Base-by-base conservation (phyloP, 2,329 filamentous ascomycete species). In the Epichloe elymi region DNA sequence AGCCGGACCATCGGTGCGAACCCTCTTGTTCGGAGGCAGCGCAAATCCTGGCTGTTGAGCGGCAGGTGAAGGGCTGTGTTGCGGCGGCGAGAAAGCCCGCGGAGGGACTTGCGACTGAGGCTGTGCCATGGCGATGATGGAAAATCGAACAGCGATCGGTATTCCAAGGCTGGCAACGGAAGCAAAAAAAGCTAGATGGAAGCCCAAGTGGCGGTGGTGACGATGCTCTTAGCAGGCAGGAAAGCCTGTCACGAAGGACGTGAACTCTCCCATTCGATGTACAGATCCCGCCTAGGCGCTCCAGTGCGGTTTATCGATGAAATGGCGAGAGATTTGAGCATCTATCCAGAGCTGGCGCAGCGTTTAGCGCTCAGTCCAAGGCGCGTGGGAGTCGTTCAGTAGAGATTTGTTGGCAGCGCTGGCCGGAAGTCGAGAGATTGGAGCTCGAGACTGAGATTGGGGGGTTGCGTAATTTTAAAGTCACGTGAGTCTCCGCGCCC, bases 11-110 rank as follows among this genome's bases (percentile, higher is more conserved):
- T 83, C 64, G 78, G 83, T 64, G 54, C 65, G 61, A 30, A 63
- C 59, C 60, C 86, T 79, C 70, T 93, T 91, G 53, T 78, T 79
- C 15, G 86, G 82, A 46, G 85, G 85, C 46, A 83, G 78, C 53
- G 66, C 62, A 59, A 67, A 84, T 49, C 67, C 69, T 15, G 74
- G 69, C 56, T 78, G 75, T 35, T 75, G 72, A 20, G 75, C 70
- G 47, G 72, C 76, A 43, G 83, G 81, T 23, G 83, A 83, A 23
- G 81, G 75, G 37, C 76, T 74, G 46, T 75, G 75, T 52, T 79
- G 82, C 33, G 78, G 75, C 57, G 80, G 80, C 55, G 82, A 83
- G 66, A 79, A 86, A 50, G 74, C 69, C 57, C 75, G 74, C 51
- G 75, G 73, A 48, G 75, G 70, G 57, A 66, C 64, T 65, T 67